These are phyloP conservation scores for Penicillium sp. DNA, from an alignment of 2,329 filamentous ascomycete genomes.

Conservation along the genomic window DNA sequence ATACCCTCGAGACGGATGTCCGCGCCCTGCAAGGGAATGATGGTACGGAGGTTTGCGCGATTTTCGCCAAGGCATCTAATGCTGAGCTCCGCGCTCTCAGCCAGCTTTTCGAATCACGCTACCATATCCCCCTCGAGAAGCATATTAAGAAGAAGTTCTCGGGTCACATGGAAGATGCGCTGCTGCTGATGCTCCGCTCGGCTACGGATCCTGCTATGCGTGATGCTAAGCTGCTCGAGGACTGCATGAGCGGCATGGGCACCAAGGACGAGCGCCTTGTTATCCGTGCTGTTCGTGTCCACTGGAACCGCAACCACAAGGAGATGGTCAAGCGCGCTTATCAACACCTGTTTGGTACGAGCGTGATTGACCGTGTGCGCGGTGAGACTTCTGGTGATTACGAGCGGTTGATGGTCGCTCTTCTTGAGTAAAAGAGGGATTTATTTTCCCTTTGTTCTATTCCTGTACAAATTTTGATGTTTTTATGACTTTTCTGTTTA, in stretches of 20 bases:
- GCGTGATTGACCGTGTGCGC: slow-evolving; percentile 67
- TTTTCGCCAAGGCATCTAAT: slow-evolving; percentile 73
- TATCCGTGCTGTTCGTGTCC: slow-evolving; percentile 71
- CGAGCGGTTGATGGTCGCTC: slow-evolving; percentile 69
- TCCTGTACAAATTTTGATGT: slow-evolving; percentile 4
- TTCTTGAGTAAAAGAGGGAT: slow-evolving; percentile 43
- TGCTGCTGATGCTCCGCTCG: slow-evolving; percentile 74
- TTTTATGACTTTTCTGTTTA: not conserved
- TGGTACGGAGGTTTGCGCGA: slow-evolving; percentile 63
- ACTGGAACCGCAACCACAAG: slow-evolving; percentile 78
- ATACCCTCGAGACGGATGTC: slow-evolving; percentile 73
- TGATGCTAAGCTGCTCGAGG: slow-evolving; percentile 79
- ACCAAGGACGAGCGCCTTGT: slow-evolving; percentile 83
- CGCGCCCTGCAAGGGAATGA: slow-evolving; percentile 67
- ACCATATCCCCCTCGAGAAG: slow-evolving; percentile 66
- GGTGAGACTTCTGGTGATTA: slow-evolving; percentile 87
- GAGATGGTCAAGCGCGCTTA: slow-evolving; percentile 78
- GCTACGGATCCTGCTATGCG: slow-evolving; percentile 80
- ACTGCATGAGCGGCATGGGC: slow-evolving; percentile 79
- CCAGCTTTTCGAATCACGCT: slow-evolving; percentile 70
- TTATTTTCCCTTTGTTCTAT: not conserved
- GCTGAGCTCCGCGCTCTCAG: slow-evolving; percentile 80
- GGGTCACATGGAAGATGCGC: slow-evolving; percentile 85
- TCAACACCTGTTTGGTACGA: slow-evolving; percentile 65
- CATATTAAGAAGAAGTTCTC: slow-evolving; percentile 81